Evolutionary conservation across 78 protist genomes (phyloP).

Genomic region (Speleostelium caveatum): DNA sequence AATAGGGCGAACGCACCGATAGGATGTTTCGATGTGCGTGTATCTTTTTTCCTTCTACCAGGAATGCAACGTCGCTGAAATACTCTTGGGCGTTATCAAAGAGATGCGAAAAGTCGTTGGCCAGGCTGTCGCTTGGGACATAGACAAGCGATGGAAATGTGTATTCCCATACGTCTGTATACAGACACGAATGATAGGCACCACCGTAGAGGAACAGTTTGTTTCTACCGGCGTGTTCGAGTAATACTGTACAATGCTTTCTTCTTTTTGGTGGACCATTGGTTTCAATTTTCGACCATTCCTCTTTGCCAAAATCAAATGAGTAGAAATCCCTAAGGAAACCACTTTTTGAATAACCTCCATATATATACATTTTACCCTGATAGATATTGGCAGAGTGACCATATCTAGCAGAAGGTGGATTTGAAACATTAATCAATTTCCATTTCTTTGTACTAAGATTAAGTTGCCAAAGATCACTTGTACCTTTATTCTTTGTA

Average conservation of each 20-base stretch:
- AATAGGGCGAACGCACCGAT: slow-evolving; percentile 32
- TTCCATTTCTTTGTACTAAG: slow-evolving; percentile 13
- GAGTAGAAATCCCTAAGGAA: slow-evolving; percentile 47
- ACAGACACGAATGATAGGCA: slow-evolving; percentile 53
- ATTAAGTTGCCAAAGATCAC: slow-evolving; percentile 16
- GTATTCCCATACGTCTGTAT: slow-evolving; percentile 66
- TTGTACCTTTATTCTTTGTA: background rate
- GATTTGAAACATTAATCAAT: background rate
- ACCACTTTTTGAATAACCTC: slow-evolving; percentile 62
- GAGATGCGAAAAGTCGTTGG: slow-evolving; percentile 22
- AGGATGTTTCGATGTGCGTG: slow-evolving; percentile 50
- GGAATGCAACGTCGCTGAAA: slow-evolving; percentile 41
- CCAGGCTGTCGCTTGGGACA: slow-evolving; percentile 35
- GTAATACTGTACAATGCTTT: slow-evolving; percentile 19
- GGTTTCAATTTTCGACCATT: slow-evolving; percentile 28
- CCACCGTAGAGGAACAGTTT: slow-evolving; percentile 49
- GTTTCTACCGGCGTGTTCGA: slow-evolving; percentile 10
- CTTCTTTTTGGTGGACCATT: slow-evolving; percentile 60
- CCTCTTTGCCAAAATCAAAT: slow-evolving; percentile 41
- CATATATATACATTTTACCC: slow-evolving; percentile 61
- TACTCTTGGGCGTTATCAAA: slow-evolving; percentile 49
- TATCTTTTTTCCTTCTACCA: slow-evolving; percentile 8
- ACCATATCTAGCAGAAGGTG: slow-evolving; percentile 6
- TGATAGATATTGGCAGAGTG: slow-evolving; percentile 47
- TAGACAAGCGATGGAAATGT: slow-evolving; percentile 40